Conservation (phyloP, 441 rosid species). For the Pelargonium citronellum region DNA sequence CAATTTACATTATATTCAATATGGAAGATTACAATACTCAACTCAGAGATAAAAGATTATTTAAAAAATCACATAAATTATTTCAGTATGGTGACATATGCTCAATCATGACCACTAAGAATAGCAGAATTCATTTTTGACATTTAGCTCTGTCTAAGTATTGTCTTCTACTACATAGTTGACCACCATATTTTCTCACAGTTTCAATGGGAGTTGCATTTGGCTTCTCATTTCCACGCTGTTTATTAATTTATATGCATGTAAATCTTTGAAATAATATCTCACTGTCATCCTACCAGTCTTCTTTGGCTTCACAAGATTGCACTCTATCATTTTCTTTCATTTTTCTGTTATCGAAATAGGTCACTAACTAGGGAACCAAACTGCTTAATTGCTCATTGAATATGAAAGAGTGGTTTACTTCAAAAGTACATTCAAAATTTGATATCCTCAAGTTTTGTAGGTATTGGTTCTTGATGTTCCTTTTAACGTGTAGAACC, state of each 20-base stretch:
- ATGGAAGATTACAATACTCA: neutral
- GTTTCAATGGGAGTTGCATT: neutral
- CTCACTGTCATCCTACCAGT: neutral
- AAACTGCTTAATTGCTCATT: neutral
- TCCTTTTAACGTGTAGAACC: neutral
- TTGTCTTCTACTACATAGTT: no score
- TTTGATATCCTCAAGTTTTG: neutral
- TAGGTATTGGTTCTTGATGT: neutral
- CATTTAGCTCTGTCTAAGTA: neutral
- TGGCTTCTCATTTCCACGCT: neutral
- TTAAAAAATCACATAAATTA: neutral
- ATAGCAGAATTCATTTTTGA: no score
- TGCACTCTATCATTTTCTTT: neutral
- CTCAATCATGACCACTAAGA: neutral
- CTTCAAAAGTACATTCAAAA: neutral
- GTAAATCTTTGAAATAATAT: no score
- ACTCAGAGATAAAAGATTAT: neutral
- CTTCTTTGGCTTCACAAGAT: neutral
- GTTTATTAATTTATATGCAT: neutral
- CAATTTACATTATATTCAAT: no score
- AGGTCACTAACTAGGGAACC: neutral
- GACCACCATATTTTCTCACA: neutral
- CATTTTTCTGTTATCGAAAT: no score
- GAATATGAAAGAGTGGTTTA: neutral
- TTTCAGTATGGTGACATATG: neutral